Percentiles rank a stretch among this genome's conserved stretches.
These are phyloP conservation scores for Penicillium diatomitis DNA, from an alignment of 495 filamentous ascomycete genomes.

Conservation along the genomic window DNA sequence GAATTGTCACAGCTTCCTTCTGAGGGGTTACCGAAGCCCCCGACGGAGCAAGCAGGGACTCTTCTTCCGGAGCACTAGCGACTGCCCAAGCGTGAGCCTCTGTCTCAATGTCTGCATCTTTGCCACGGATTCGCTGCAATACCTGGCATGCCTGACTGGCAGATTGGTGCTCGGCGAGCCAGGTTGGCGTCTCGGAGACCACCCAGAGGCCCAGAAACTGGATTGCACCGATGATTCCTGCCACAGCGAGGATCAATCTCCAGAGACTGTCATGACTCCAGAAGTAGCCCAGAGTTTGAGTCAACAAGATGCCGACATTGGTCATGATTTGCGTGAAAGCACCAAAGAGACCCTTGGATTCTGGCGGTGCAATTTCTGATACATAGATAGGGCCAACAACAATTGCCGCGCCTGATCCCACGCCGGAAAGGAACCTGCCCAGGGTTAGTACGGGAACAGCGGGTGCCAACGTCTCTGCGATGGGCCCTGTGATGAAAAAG, in stretches of 20 bases:
- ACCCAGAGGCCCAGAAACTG: slow-evolving; percentile 60
- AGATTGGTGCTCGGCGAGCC: slow-evolving; percentile 64
- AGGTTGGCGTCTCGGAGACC: slow-evolving; percentile 78
- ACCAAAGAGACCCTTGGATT: slow-evolving; percentile 75
- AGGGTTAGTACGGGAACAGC: slow-evolving; percentile 58
- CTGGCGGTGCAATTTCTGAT: slow-evolving; percentile 76
- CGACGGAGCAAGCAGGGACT: slow-evolving; percentile 36
- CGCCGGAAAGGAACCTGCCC: slow-evolving; percentile 70
- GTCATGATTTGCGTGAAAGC: slow-evolving; percentile 88
- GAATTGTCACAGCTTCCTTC: slow-evolving; percentile 50
- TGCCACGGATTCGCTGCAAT: slow-evolving; percentile 67
- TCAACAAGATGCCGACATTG: slow-evolving; percentile 82
- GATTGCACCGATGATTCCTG: slow-evolving; percentile 54
- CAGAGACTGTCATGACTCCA: slow-evolving; percentile 68
- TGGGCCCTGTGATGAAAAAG: slow-evolving; percentile 68
- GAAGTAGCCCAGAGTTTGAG: slow-evolving; percentile 81
- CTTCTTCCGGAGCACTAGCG: slow-evolving; percentile 33
- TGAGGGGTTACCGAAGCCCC: slow-evolving; percentile 19
- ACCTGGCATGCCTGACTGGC: slow-evolving; percentile 50
- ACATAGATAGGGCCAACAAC: slow-evolving; percentile 97
- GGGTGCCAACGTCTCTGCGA: slow-evolving; percentile 60
- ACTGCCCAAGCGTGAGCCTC: slow-evolving; percentile 60
- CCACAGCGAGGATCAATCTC: slow-evolving; percentile 72
- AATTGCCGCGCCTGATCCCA: slow-evolving; percentile 77
- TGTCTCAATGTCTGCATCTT: slow-evolving; percentile 56